Evolutionary conservation across 2,329 filamentous ascomycete genomes (phyloP).

Genomic region (Colletotrichum cuscutae): DNA sequence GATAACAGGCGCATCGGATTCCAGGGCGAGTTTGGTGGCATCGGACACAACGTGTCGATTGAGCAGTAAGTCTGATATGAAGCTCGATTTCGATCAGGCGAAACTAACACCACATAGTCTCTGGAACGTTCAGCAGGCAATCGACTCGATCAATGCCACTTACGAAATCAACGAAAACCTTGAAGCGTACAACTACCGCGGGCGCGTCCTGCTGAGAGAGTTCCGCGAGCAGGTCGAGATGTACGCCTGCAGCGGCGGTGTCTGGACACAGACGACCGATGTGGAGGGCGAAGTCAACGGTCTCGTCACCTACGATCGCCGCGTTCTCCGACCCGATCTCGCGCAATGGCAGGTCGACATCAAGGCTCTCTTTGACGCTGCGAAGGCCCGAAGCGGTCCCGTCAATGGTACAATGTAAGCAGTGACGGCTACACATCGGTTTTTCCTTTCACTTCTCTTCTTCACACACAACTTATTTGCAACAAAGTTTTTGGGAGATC

Average conservation of each 20-base stretch:
- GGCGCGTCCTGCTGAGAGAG: slow-evolving; percentile 68
- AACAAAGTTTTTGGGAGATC: background rate
- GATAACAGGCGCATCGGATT: slow-evolving; percentile 71
- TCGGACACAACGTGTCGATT: slow-evolving; percentile 72
- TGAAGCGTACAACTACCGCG: slow-evolving; percentile 74
- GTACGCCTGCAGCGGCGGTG: slow-evolving; percentile 72
- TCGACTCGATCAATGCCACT: slow-evolving; percentile 71
- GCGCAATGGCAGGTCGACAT: slow-evolving; percentile 71
- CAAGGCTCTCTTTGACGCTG: slow-evolving; percentile 67
- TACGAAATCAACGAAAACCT: slow-evolving; percentile 72
- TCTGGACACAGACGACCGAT: slow-evolving; percentile 81
- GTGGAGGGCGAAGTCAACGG: slow-evolving; percentile 82
- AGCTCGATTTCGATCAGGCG: fast-evolving
- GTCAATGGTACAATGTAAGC: slow-evolving; percentile 26
- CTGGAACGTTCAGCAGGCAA: slow-evolving; percentile 71
- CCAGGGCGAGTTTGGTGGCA: slow-evolving; percentile 78
- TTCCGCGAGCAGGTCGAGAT: slow-evolving; percentile 68
- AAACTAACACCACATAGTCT: slow-evolving; percentile 51
- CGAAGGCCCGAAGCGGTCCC: slow-evolving; percentile 41
- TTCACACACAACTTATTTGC: background rate
- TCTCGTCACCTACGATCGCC: slow-evolving; percentile 74
- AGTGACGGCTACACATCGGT: background rate
- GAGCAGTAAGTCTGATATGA: slow-evolving; percentile 60
- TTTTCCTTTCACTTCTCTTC: background rate
- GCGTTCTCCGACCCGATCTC: slow-evolving; percentile 65